phyloP scores from a whole-genome alignment of 2,329 filamentous ascomycete genomes.

The Talaromyces sp. region DNA sequence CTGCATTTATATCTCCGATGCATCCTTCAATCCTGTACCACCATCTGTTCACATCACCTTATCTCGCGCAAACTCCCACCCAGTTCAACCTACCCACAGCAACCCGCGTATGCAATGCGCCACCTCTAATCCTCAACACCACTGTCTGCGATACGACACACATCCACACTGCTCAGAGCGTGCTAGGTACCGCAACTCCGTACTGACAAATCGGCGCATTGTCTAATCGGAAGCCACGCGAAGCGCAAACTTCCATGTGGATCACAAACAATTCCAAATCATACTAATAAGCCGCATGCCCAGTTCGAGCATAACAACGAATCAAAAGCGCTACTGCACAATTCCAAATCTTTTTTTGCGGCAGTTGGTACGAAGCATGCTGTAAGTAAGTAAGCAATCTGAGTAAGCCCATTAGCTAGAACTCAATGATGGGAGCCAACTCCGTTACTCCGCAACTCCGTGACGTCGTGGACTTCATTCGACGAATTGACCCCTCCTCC shows the following conservation, averaged over 20 bases:
- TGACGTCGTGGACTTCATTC: neutral
- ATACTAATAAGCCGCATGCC: neutral
- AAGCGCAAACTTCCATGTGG: too few relatives aligned
- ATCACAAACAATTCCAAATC: conserved; percentile 3
- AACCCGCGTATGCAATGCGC: too few relatives aligned
- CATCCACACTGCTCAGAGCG: neutral
- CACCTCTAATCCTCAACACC: neutral
- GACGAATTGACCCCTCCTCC: neutral
- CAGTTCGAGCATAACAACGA: neutral
- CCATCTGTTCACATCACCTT: neutral
- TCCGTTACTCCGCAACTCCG: neutral
- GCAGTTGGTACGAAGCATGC: too few relatives aligned
- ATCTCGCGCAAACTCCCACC: too few relatives aligned
- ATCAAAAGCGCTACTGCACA: neutral
- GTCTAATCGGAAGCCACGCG: too few relatives aligned
- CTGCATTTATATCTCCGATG: neutral
- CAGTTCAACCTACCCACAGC: neutral
- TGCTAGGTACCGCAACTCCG: too few relatives aligned
- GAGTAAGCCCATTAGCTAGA: neutral
- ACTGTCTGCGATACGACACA: neutral
- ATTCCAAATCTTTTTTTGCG: neutral
- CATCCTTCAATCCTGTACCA: neutral
- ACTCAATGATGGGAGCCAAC: neutral
- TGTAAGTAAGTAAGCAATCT: neutral
- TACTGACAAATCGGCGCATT: too few relatives aligned